These are phyloP conservation scores for Didymellaceae sp. DNA, from an alignment of 2,329 filamentous ascomycete genomes.

Conservation along the genomic window DNA sequence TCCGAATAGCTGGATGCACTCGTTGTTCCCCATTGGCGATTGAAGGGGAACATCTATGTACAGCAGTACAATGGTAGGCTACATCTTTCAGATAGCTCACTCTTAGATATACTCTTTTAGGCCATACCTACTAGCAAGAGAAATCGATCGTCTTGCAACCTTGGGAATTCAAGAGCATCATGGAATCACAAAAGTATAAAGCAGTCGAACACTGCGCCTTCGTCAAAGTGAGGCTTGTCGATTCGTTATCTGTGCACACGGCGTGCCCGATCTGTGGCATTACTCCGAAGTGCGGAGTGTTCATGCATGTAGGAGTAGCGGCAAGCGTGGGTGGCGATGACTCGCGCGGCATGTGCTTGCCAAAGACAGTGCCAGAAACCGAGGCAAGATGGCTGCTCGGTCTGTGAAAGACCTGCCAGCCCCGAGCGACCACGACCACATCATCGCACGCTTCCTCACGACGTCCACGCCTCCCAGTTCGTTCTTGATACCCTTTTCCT, in stretches of 20 bases:
- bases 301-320: constrained; percentile 1
- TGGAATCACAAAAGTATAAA: no score
- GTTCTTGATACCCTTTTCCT: constrained; percentile 10
- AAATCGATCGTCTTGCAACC: no score
- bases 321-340: constrained; percentile 20
- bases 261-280: constrained; percentile 5
- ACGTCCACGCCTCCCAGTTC: constrained; percentile 1
- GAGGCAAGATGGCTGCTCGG: constrained; percentile 31
- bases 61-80: not conserved
- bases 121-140: no score
- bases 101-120: not conserved
- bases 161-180: no score
- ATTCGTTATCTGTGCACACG: not conserved
- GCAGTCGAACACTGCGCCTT: no score
- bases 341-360: constrained; percentile 32
- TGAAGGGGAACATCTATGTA: constrained; percentile 15
- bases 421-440: constrained; percentile 20
- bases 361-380: constrained; percentile 30
- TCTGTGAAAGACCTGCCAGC: constrained; percentile 28
- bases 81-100: not conserved
- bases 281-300: constrained; percentile 13
- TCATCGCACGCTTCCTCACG: constrained; percentile 7
- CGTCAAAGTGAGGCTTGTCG: no score
- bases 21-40: constrained; percentile 47
- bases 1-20: constrained; percentile 45